Evolutionary conservation across 768 basidiomycete species (phyloP).

Genomic region (Mycena filopes): DNA sequence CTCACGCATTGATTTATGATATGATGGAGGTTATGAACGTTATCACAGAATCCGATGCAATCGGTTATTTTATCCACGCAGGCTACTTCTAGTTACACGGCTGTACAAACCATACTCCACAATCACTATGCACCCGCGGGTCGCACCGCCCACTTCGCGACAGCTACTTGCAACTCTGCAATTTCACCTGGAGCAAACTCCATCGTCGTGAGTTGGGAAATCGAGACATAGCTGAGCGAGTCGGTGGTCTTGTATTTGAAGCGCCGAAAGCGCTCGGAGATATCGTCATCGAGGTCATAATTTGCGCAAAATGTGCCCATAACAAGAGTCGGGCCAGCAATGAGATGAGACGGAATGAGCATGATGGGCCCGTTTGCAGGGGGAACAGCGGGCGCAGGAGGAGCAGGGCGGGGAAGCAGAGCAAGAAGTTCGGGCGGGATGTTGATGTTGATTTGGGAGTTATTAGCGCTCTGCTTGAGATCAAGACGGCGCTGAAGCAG

Average conservation of each 20-base stretch:
- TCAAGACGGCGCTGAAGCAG: background rate
- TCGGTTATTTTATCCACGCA: slow-evolving; percentile 4
- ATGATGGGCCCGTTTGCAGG: too few species aligned
- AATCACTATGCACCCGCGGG: too few species aligned
- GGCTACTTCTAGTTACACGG: background rate
- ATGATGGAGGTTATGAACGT: too few species aligned
- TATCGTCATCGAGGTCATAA: slow-evolving; percentile 16
- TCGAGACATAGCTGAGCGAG: slow-evolving; percentile 28
- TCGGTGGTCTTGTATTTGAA: slow-evolving; percentile 30
- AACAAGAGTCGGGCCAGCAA: slow-evolving; percentile 4
- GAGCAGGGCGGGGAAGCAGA: background rate
- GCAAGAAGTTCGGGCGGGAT: background rate
- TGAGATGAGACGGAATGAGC: slow-evolving; percentile 3
- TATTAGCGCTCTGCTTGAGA: background rate
- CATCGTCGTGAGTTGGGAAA: slow-evolving; percentile 30
- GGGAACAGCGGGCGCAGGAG: background rate
- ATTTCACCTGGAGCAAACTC: slow-evolving; percentile 30
- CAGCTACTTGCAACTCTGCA: slow-evolving; percentile 6
- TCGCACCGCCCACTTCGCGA: slow-evolving; percentile 2
- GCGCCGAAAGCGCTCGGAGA: slow-evolving; percentile 17
- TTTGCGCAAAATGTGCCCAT: slow-evolving; percentile 12
- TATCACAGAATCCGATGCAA: background rate
- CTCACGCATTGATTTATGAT: too few species aligned
- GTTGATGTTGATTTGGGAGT: background rate
- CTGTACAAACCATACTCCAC: too few species aligned